phyloP scores from a whole-genome alignment of 805 yeast genomes.

The Wickerhamiella nectarea region DNA sequence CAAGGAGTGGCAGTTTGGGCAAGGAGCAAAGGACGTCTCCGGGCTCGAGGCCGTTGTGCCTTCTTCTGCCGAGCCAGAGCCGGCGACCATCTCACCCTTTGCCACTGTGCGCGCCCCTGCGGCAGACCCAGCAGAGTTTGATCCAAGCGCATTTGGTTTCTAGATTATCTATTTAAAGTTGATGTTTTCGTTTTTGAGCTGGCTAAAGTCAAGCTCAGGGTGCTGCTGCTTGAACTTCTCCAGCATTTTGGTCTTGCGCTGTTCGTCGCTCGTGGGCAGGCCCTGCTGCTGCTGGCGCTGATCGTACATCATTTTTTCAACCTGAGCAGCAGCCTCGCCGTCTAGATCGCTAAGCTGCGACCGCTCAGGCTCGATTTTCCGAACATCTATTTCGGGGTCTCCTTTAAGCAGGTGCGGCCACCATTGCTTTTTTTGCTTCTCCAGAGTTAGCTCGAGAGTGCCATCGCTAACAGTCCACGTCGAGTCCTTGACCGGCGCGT shows the following conservation, averaged over 20 bases:
- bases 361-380: conserved; percentile 31
- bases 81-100: too few species aligned
- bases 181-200: conserved; percentile 21
- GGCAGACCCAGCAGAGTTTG: conserved; percentile 33
- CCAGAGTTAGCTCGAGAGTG: conserved; percentile 26
- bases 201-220: conserved; percentile 32
- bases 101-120: too few species aligned
- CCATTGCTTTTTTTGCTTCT: conserved; percentile 32
- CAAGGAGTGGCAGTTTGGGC: conserved; percentile 50
- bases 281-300: conserved; percentile 31
- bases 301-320: conserved; percentile 37
- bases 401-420: conserved; percentile 34
- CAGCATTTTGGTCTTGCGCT: conserved; percentile 24
- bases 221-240: conserved; percentile 31
- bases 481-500: conserved; percentile 25
- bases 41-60: too few species aligned
- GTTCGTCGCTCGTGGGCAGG: conserved; percentile 29
- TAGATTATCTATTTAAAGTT: conserved; percentile 21
- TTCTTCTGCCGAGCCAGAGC: too few species aligned
- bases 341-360: conserved; percentile 31
- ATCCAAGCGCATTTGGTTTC: conserved; percentile 60
- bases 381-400: conserved; percentile 32
- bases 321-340: conserved; percentile 31
- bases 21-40: too few species aligned
- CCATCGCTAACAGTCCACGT: conserved; percentile 33